phyloP scores from a whole-genome alignment of 345 rosid species.

The Brassica cretica region DNA sequence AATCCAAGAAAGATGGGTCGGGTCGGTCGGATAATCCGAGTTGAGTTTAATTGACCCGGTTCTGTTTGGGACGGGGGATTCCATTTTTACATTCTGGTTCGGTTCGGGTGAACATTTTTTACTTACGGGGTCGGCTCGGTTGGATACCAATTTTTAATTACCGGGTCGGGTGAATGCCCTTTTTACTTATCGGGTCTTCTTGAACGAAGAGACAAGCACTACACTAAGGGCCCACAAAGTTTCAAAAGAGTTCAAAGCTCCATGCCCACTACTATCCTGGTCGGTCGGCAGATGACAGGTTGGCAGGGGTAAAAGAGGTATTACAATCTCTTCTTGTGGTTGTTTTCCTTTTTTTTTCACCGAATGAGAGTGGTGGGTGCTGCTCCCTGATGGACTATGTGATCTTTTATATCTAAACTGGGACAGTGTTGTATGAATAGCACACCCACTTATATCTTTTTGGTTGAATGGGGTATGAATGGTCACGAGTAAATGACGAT shows the following conservation, averaged over 20 bases:
- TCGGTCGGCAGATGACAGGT: not conserved
- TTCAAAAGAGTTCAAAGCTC: not conserved
- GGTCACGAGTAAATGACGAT: too few species aligned
- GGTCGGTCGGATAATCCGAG: too few species aligned
- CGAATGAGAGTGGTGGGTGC: slow-evolving; percentile 2
- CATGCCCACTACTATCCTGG: not conserved
- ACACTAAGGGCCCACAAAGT: not conserved
- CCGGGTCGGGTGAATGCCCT: not conserved
- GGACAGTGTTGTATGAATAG: slow-evolving; percentile 11
- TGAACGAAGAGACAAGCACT: not conserved
- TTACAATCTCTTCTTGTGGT: not conserved
- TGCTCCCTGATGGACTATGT: not conserved
- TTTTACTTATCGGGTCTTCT: not conserved
- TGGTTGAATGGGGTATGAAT: not conserved
- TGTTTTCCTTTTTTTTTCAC: not conserved
- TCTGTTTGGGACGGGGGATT: not conserved
- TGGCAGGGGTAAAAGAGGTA: not conserved
- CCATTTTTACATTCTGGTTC: not conserved
- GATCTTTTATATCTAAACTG: not conserved
- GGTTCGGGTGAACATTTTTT: not conserved
- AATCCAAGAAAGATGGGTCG: too few species aligned
- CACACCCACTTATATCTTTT: slow-evolving; percentile 15
- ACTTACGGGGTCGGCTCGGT: not conserved
- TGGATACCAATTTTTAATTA: not conserved
- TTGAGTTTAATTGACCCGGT: not conserved